Conservation (phyloP, 108 stramenopile species). For the Cylindrotheca fusiformis region DNA sequence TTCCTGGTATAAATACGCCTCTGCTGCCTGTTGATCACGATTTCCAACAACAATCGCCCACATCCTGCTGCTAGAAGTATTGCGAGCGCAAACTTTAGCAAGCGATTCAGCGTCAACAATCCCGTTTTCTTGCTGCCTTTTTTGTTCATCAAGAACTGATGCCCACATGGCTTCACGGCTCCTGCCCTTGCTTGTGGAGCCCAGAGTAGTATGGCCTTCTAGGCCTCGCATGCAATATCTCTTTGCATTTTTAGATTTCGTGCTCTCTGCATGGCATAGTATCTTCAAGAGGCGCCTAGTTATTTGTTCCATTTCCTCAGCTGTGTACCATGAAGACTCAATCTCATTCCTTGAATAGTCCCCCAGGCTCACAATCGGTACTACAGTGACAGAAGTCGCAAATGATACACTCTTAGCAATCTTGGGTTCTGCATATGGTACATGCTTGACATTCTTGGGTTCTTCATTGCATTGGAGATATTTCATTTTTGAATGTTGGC, state of each 20-base stretch:
- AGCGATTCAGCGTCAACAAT: not conserved
- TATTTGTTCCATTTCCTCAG: not conserved
- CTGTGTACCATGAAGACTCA: not conserved
- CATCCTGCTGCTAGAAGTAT: not conserved
- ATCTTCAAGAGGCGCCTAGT: not conserved
- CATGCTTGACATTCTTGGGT: too few relatives aligned
- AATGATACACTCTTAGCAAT: too few relatives aligned
- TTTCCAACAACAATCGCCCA: not conserved
- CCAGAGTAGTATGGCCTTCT: constrained; percentile 4
- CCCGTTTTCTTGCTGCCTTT: not conserved
- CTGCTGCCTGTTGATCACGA: not conserved
- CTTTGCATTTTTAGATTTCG: not conserved
- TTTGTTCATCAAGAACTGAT: constrained; percentile 9
- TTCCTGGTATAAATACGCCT: not conserved
- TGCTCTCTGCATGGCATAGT: not conserved
- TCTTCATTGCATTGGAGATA: too few relatives aligned
- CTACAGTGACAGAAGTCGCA: not conserved
- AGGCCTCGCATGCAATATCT: constrained; percentile 11
- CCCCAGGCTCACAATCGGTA: not conserved
- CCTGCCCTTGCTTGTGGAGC: not conserved
- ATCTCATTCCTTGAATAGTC: not conserved
- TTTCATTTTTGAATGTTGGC: too few relatives aligned
- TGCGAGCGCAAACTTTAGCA: not conserved
- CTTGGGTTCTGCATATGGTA: too few relatives aligned
- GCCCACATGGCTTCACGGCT: not conserved